Conservation (phyloP, 805 yeast species). For the Ogataea angusta region DNA sequence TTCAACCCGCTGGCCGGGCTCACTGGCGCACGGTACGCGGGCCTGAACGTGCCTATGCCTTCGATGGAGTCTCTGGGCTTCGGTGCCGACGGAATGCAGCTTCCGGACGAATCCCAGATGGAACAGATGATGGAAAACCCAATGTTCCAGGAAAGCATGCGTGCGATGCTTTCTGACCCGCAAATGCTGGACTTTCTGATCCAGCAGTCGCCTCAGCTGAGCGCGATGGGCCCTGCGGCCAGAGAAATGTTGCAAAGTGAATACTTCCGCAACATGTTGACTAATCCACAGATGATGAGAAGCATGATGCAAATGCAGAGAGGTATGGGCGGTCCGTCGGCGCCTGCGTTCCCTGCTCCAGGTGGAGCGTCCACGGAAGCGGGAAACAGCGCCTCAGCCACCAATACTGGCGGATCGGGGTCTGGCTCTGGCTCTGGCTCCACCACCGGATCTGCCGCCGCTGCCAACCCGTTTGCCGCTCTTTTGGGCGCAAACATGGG, state of each 20-base stretch:
- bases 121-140: slow-evolving; percentile 77
- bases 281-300: slow-evolving; percentile 84
- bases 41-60: slow-evolving; percentile 79
- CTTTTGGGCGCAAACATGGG: slow-evolving; percentile 27
- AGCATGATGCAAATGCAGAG: slow-evolving; percentile 75
- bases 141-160: slow-evolving; percentile 75
- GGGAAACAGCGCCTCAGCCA: slow-evolving; percentile 10
- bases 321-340: slow-evolving; percentile 38
- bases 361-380: slow-evolving; percentile 34
- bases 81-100: slow-evolving; percentile 89
- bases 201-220: slow-evolving; percentile 77
- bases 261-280: slow-evolving; percentile 69
- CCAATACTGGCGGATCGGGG: slow-evolving; percentile 17
- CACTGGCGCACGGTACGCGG: slow-evolving; percentile 96
- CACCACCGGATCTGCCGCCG: slow-evolving; percentile 22
- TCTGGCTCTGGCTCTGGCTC: slow-evolving; percentile 5
- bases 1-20: slow-evolving; percentile 88
- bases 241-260: slow-evolving; percentile 84
- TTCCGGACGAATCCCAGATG: slow-evolving; percentile 76
- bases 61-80: slow-evolving; percentile 56
- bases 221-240: slow-evolving; percentile 86
- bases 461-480: slow-evolving; percentile 45
- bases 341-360: slow-evolving; percentile 46
- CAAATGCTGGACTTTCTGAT: slow-evolving; percentile 83
- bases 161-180: slow-evolving; percentile 79